Percentiles rank a stretch among this genome's conserved stretches.
Evolutionary conservation across 1,284 basidiomycete species (phyloP).

Genomic region (Ceratobasidium sp.): DNA sequence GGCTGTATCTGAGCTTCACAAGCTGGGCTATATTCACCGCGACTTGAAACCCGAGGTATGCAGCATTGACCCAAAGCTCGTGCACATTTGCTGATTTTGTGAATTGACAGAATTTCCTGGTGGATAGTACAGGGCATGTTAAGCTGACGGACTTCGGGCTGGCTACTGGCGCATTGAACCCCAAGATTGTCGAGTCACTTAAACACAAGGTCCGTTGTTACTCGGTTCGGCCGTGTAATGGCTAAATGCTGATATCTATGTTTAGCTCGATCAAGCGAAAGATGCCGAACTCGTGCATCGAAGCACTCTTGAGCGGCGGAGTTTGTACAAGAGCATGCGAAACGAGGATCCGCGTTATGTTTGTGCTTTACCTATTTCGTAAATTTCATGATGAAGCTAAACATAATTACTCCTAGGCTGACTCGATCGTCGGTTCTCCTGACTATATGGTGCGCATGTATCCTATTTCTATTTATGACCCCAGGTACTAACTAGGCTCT

Average conservation of each 20-base stretch:
- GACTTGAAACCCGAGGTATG: constrained; percentile 95
- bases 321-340: constrained; percentile 92
- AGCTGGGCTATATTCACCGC: constrained; percentile 95
- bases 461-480: neutral
- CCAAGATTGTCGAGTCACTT: constrained; percentile 92
- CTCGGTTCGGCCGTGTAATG: constrained; percentile 13
- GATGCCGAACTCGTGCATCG: constrained; percentile 91
- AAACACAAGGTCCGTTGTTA: constrained; percentile 81
- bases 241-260: neutral
- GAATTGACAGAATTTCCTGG: constrained; percentile 88
- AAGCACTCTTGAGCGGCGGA: constrained; percentile 93
- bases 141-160: constrained; percentile 99
- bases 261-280: constrained; percentile 93
- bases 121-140: constrained; percentile 95
- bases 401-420: constrained; percentile 63
- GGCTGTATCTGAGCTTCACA: constrained; percentile 90
- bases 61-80: neutral
- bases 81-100: neutral
- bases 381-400: constrained; percentile 7
- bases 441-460: constrained; percentile 87
- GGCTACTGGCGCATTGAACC: constrained; percentile 95
- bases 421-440: constrained; percentile 97
- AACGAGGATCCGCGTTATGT: constrained; percentile 88
- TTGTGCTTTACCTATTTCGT: constrained; percentile 39
- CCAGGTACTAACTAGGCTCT: neutral